phyloP scores from a whole-genome alignment of 108 stramenopile genomes.

The Conticribra weissflogii region DNA sequence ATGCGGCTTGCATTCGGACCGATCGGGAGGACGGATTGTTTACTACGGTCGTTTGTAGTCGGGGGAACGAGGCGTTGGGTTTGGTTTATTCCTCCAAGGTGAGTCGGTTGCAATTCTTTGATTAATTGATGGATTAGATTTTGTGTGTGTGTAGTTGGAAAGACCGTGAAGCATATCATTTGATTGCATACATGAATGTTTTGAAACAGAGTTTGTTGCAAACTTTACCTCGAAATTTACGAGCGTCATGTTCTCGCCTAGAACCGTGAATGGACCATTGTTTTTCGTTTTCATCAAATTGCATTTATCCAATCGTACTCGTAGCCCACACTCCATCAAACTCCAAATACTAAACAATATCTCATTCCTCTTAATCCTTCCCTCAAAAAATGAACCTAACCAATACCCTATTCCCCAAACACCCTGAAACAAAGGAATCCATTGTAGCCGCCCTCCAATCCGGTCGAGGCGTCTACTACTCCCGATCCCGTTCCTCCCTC shows the following conservation, averaged over 20 bases:
- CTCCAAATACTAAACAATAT: no score
- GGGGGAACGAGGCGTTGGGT: conserved; percentile 82
- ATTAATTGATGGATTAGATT: neutral
- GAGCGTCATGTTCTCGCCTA: no score
- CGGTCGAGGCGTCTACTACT: conserved; percentile 95
- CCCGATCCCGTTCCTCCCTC: conserved; percentile 81
- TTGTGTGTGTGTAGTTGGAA: neutral
- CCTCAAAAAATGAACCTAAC: no score
- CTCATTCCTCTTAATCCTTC: no score
- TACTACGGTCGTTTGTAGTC: conserved; percentile 94
- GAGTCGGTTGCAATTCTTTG: conserved; percentile 13
- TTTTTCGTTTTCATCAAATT: no score
- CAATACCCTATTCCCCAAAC: conserved; percentile 12
- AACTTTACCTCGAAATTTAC: no score
- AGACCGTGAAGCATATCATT: neutral
- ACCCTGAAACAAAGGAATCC: conserved; percentile 53
- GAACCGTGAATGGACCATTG: no score
- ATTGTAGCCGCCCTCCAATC: conserved; percentile 81
- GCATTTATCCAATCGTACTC: no score
- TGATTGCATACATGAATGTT: neutral
- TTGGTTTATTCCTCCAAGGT: conserved; percentile 92
- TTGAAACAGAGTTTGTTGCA: no score
- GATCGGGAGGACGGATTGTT: conserved; percentile 92
- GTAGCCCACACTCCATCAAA: no score
- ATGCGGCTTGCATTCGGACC: conserved; percentile 76